Evolutionary conservation across 345 rosid genomes (phyloP).

Genomic region (Lenwebbia sp.): DNA sequence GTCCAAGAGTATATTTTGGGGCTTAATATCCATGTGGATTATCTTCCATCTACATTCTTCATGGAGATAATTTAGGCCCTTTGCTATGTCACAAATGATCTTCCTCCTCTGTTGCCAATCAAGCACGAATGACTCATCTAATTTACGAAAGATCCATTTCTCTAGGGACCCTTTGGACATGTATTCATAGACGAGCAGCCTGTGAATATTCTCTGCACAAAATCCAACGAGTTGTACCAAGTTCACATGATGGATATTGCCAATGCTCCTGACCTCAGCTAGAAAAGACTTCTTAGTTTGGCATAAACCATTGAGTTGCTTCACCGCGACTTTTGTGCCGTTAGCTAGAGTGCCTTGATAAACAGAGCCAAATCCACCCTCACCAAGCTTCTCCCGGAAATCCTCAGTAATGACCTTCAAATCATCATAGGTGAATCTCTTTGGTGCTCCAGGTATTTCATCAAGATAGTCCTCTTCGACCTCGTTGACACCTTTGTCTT

Average conservation of each 20-base stretch:
- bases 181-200: not conserved
- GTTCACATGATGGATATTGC: not conserved
- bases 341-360: not conserved
- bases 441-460: not conserved
- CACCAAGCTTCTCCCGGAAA: not conserved
- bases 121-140: not conserved
- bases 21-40: not conserved
- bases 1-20: not conserved
- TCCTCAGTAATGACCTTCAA: not conserved
- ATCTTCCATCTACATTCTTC: slow-evolving; percentile 11
- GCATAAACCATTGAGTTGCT: not conserved
- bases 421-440: not conserved
- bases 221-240: not conserved
- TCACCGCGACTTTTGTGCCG: not conserved
- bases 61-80: slow-evolving; percentile 20
- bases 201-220: not conserved
- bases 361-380: not conserved
- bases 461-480: not conserved
- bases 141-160: slow-evolving; percentile 1
- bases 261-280: not conserved
- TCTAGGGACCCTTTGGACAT: slow-evolving; percentile 16
- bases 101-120: slow-evolving; percentile 13
- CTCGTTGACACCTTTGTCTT: not conserved
- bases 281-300: not conserved
- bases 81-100: slow-evolving; percentile 18